phyloP scores from a whole-genome alignment of 2,329 filamentous ascomycete genomes.

The Stagonosporopsis tanaceti region DNA sequence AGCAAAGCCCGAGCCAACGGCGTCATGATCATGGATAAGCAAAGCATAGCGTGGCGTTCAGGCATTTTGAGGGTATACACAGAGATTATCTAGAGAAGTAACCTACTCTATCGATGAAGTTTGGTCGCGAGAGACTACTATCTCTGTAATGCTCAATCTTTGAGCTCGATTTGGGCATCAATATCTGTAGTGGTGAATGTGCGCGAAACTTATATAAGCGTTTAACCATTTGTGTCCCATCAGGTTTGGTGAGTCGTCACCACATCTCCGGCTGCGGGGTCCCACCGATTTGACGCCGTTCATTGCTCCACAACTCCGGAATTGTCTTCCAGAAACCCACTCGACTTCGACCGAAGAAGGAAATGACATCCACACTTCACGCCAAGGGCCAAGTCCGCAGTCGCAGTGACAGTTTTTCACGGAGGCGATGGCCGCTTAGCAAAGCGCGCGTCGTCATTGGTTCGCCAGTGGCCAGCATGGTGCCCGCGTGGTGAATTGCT shows the following conservation, averaged over 20 bases:
- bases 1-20: slow-evolving; percentile 5
- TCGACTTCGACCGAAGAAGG: neutral
- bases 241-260: neutral
- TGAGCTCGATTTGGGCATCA: neutral
- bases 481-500: slow-evolving; percentile 15
- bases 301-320: neutral
- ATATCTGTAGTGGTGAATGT: neutral
- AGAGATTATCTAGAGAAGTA: neutral
- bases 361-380: neutral
- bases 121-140: neutral
- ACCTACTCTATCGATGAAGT: neutral
- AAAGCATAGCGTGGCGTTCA: slow-evolving; percentile 19
- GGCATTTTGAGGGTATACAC: slow-evolving; percentile 1
- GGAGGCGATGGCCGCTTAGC: slow-evolving; percentile 23
- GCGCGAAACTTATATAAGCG: neutral
- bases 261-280: neutral
- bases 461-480: slow-evolving; percentile 30
- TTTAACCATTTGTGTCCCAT: neutral
- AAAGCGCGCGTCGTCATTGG: slow-evolving; percentile 27
- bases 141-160: neutral
- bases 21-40: neutral
- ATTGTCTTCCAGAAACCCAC: neutral
- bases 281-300: neutral
- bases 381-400: slow-evolving; percentile 17
- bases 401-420: slow-evolving; percentile 8